Conservation (phyloP, 306 rosid species). For the Castanea crenata region DNA sequence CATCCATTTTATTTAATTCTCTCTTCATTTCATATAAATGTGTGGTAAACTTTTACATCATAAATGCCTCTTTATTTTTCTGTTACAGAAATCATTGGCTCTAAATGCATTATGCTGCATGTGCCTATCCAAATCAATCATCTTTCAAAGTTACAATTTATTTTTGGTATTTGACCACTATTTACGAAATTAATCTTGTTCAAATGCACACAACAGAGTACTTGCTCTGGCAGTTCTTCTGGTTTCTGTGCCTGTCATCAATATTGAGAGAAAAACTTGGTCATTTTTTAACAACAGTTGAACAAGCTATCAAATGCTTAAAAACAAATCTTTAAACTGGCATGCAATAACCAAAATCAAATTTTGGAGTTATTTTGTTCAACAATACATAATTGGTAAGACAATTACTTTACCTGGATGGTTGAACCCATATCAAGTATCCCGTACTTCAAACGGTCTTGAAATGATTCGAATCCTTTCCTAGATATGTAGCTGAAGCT, state of each 20-base stretch:
- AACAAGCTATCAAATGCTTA: background rate
- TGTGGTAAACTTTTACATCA: background rate
- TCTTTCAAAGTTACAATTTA: slow-evolving; percentile 55
- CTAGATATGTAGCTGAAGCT: slow-evolving; percentile 90
- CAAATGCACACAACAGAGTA: slow-evolving; percentile 73
- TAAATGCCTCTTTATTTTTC: background rate
- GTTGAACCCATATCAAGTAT: slow-evolving; percentile 82
- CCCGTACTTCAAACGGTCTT: slow-evolving; percentile 65
- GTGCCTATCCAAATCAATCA: slow-evolving; percentile 5
- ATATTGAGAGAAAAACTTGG: background rate
- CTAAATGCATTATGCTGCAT: background rate
- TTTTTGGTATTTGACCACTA: slow-evolving; percentile 81
- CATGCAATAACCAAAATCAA: background rate
- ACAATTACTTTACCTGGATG: slow-evolving; percentile 59
- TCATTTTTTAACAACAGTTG: background rate
- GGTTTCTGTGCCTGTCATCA: slow-evolving; percentile 74
- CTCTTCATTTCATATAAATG: background rate
- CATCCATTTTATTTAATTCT: background rate
- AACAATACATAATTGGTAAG: background rate
- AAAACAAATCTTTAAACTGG: background rate
- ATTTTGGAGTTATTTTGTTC: background rate
- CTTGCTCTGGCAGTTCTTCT: slow-evolving; percentile 90
- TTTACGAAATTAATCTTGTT: slow-evolving; percentile 78
- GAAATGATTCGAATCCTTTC: slow-evolving; percentile 84
- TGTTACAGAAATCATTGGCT: background rate